Conservation (phyloP, 164 flowering plant species). For the Taxillus chinensis region DNA sequence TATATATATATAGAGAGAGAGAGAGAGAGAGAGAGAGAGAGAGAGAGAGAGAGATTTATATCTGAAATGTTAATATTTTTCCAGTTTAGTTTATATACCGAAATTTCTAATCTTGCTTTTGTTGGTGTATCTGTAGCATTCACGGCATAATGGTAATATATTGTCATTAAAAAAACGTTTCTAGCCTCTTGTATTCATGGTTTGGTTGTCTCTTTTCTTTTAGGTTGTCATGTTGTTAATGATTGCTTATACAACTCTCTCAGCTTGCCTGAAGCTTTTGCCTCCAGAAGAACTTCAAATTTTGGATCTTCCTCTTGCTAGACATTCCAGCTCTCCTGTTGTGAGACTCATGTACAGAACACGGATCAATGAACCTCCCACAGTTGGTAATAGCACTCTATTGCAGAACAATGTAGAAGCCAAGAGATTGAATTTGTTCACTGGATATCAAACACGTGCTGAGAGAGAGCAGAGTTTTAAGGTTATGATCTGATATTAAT, state of each 20-base stretch:
- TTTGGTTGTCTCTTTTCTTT: too few species aligned
- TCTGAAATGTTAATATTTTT: too few species aligned
- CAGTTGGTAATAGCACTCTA: constrained; percentile 19
- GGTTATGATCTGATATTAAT: constrained; percentile 31
- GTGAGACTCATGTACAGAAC: constrained; percentile 47
- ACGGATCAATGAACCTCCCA: constrained; percentile 22
- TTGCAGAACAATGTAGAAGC: constrained; percentile 19
- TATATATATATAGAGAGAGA: too few species aligned
- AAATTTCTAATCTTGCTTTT: too few species aligned
- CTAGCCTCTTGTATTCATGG: too few species aligned
- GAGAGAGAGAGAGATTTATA: too few species aligned
- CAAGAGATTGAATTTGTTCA: constrained; percentile 67
- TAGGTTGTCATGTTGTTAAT: too few species aligned
- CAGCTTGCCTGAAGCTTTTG: constrained; percentile 83
- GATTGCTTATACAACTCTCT: constrained; percentile 7
- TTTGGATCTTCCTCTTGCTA: constrained; percentile 43
- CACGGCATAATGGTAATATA: too few species aligned
- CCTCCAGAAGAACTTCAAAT: constrained; percentile 63
- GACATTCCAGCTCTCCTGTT: constrained; percentile 26
- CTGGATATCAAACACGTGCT: constrained; percentile 65
- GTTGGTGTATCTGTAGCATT: too few species aligned
- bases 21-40: too few species aligned
- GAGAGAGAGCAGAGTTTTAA: constrained; percentile 73
- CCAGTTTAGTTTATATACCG: too few species aligned
- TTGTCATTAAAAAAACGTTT: too few species aligned